Evolutionary conservation across 805 yeast genomes (phyloP), one percentile per base, ranked within the genome.

Genomic region (Lipomyces yamadae): DNA sequence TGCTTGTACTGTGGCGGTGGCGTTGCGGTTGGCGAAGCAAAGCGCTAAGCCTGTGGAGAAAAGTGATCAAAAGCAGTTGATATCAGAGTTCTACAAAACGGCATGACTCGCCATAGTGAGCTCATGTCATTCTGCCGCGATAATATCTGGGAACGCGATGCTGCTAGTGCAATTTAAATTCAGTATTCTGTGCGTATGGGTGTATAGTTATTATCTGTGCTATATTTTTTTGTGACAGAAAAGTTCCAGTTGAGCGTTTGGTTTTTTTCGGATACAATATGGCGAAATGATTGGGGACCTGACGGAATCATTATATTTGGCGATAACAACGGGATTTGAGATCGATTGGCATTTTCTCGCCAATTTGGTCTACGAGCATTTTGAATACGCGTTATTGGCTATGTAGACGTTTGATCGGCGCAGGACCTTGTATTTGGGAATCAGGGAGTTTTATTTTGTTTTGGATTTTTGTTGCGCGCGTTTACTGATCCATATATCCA

Each of bases 1-100:
- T 88, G 93, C 76, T 76, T 89, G 68, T 85, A 83, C 67, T 86
- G 90, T 75, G 85, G 85, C 52, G 82, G 85, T 48, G 85, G 81
- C 32, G 87, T 86, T 30, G 71, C 71, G 3, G 71, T 68, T 6
- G 71, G 71, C 39, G 71, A 68, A 39, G 37, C 61, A 8, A 66
- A 66, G 56, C 71, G 71, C 39, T 62, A 30, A 48, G 55, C 32
- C 6, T 42, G 48, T 42, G 48, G 48, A n/a, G 24, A 42, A 15
- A 42, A 18, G 24, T 7, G 24, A n/a, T 2, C 48, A 42, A 42
- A 15, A 15, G 48, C 24, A n/a, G 48, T 3, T n/a, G n/a, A 15
- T 15, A 15, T 42, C n/a, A 42, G 48, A 15, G 48, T 42, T 42
- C 48, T 42, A 24, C 48, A 3, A n/a, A n/a, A 42, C 2, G 48